Evolutionary conservation across 495 filamentous ascomycete species (phyloP).

Genomic region (Tuber microsphaerosporum): DNA sequence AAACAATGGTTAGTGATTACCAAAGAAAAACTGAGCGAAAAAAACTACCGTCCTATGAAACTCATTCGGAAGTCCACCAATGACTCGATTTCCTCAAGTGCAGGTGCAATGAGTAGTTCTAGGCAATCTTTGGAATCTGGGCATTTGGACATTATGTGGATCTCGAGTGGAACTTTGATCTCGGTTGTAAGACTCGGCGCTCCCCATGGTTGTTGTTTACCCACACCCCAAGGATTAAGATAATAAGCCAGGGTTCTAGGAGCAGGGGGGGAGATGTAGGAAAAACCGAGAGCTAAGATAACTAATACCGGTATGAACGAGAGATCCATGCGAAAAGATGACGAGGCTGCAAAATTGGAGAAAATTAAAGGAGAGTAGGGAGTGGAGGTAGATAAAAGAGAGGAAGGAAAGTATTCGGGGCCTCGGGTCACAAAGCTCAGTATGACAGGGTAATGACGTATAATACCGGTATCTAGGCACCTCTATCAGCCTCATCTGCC

Average conservation of each 20-base stretch:
- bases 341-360: not conserved
- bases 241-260: not conserved
- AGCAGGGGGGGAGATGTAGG: too few species aligned
- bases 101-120: constrained; percentile 69
- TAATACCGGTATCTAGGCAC: too few species aligned
- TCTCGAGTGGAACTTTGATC: constrained; percentile 67
- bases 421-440: too few species aligned
- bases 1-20: not conserved
- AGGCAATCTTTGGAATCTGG: constrained; percentile 80
- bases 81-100: constrained; percentile 70
- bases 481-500: too few species aligned
- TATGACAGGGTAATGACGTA: too few species aligned
- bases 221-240: not conserved
- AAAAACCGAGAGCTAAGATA: not conserved
- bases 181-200: not conserved
- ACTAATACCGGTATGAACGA: not conserved
- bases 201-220: not conserved
- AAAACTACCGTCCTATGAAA: constrained; percentile 71
- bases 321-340: not conserved
- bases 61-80: constrained; percentile 88
- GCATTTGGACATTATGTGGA: constrained; percentile 93
- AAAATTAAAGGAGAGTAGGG: not conserved
- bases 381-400: not conserved
- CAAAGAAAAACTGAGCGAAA: not conserved
- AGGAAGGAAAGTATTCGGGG: not conserved